A percentile compares a stretch with the other conserved stretches of the same genome.
Evolutionary conservation across 148 eudicot genomes (phyloP).

Genomic region (Rhododendron kiyosumense): DNA sequence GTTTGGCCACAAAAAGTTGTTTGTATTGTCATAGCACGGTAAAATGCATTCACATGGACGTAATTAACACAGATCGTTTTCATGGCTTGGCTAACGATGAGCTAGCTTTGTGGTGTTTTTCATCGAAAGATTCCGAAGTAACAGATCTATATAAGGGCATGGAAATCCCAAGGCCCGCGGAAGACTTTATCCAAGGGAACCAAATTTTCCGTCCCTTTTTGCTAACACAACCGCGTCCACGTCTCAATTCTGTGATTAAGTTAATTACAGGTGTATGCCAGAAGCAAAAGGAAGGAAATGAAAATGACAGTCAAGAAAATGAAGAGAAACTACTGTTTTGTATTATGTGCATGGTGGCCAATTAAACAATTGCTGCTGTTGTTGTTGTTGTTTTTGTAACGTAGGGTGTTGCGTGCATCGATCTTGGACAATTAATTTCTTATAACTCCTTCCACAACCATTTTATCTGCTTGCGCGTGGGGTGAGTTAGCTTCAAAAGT

Average conservation of each 20-base stretch:
- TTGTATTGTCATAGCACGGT: not conserved
- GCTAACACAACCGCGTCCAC: not conserved
- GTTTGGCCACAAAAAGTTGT: too few relatives aligned
- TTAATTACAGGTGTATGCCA: not conserved
- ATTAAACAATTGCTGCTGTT: too few relatives aligned
- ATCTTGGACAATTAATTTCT: too few relatives aligned
- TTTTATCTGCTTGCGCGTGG: too few relatives aligned
- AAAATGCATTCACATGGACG: not conserved
- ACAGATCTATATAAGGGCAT: not conserved
- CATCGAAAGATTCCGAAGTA: not conserved
- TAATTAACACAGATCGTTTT: not conserved
- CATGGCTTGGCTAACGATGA: not conserved
- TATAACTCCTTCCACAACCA: too few relatives aligned
- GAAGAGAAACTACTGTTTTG: too few relatives aligned
- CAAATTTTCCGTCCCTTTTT: not conserved
- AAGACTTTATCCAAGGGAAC: not conserved
- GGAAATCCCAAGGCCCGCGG: constrained; percentile 1
- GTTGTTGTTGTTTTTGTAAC: too few relatives aligned
- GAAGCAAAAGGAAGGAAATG: not conserved
- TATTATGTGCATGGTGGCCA: too few relatives aligned
- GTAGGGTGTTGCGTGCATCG: too few relatives aligned
- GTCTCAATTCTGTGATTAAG: not conserved
- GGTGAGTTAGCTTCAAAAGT: too few relatives aligned
- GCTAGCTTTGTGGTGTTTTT: not conserved
- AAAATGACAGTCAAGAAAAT: too few relatives aligned